Conservation (phyloP, 345 rosid species). For the Erucastrum elatum region DNA sequence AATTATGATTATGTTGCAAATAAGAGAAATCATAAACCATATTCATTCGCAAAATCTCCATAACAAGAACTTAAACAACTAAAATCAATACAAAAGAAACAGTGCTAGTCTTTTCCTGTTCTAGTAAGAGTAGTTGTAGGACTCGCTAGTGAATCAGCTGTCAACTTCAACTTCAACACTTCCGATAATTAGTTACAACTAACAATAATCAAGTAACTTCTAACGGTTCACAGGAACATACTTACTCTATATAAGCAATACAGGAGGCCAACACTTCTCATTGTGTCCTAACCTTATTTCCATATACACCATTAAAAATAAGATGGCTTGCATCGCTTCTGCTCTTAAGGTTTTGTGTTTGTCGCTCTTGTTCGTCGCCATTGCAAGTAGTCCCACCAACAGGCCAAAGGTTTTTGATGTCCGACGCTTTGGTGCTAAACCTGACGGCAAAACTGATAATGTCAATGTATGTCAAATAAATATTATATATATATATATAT, state of each 20-base stretch:
- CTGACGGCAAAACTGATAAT: slow-evolving; percentile 29
- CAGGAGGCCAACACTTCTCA: slow-evolving; percentile 3
- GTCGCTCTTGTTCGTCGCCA: slow-evolving; percentile 4
- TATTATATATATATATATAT: no score
- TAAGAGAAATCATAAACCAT: no score
- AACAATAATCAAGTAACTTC: slow-evolving; percentile 5
- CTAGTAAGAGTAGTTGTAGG: no score
- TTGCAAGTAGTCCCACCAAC: neutral
- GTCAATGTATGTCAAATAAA: slow-evolving; percentile 3
- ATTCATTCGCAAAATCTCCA: no score
- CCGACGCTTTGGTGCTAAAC: slow-evolving; percentile 11
- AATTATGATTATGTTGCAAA: no score
- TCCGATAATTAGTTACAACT: neutral
- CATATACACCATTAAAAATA: neutral
- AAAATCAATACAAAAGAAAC: no score
- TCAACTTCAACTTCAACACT: neutral
- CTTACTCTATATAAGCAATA: slow-evolving; percentile 12
- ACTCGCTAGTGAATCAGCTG: no score
- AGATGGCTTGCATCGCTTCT: neutral
- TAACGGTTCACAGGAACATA: neutral
- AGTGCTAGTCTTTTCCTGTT: no score
- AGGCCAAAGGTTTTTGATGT: slow-evolving; percentile 18
- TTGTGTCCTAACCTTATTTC: neutral
- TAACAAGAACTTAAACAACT: no score
- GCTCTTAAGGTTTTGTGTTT: neutral